These are phyloP conservation scores for Chlamydomonas eustigma DNA, from an alignment of 139 green algal genomes.

Conservation along the genomic window DNA sequence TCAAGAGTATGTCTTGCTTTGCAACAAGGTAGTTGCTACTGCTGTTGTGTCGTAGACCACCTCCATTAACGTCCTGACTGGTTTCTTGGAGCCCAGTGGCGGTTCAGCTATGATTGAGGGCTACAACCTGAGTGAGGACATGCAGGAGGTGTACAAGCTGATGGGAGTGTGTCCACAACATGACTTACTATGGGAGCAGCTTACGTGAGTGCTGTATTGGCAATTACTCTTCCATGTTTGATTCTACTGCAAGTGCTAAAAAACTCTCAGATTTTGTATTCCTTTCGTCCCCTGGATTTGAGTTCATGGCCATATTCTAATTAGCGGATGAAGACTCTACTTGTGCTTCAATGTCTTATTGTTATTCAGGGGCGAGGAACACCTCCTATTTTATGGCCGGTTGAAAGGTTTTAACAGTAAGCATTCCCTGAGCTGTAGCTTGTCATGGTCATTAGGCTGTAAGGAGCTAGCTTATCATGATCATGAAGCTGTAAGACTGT, in stretches of 20 bases:
- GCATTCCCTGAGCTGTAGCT: too few species aligned
- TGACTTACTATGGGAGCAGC: conserved; percentile 87
- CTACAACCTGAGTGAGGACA: conserved; percentile 51
- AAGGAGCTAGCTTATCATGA: too few species aligned
- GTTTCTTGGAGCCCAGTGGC: conserved; percentile 53
- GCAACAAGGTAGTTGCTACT: not conserved
- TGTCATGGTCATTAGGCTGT: too few species aligned
- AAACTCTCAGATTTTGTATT: too few species aligned
- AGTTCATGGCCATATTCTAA: too few species aligned
- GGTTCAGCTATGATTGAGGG: conserved; percentile 57
- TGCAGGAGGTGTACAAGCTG: conserved; percentile 57
- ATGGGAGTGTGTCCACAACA: conserved; percentile 85
- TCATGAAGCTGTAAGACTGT: too few species aligned
- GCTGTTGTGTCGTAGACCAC: conserved; percentile 58
- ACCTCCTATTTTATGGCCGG: conserved; percentile 85
- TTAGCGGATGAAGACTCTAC: not conserved
- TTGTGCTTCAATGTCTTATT: too few species aligned
- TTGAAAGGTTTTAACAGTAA: conserved; percentile 75
- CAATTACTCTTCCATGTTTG: too few species aligned
- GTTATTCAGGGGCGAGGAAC: conserved; percentile 61
- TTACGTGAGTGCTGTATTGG: conserved; percentile 56
- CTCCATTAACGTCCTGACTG: conserved; percentile 71
- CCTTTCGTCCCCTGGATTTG: too few species aligned
- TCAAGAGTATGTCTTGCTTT: not conserved
- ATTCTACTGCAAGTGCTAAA: too few species aligned